Evolutionary conservation across 441 rosid genomes (phyloP), one percentile per base, ranked within the genome.

Genomic region (Biscutella laevigata): DNA sequence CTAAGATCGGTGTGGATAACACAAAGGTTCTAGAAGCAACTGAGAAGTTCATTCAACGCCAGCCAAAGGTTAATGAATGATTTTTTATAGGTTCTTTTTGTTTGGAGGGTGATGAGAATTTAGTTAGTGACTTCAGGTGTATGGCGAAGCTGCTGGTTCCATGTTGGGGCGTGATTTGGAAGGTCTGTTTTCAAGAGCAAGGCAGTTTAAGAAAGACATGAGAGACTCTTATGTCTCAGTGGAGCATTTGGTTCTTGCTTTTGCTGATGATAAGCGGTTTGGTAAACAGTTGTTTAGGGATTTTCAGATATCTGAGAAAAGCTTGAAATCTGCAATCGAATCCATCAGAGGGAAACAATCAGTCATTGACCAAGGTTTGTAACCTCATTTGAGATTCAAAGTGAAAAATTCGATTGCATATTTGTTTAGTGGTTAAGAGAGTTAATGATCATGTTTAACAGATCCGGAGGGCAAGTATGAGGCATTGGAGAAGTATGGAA

Each of bases 391-490:
- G 32, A 49, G 20, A 6, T 58, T 64, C n/a, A 17, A 16, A 10
- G 15, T 45, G 37, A 7, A 2, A 4, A 26, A 1, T 26, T 33
- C 0, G 13, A 33, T 33, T 17, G 19, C 3, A 4, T 46, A n/a
- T n/a, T n/a, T n/a, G n/a, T 30, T 6, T 28, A 16, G 9, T 55
- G 28, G 20, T 7, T 33, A 15, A 41, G 44, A 13, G 61, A 11
- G 22, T 47, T 65, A 11, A 29, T 43, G 14, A 8, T 52, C 6
- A 51, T 44, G 43, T 63, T 56, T 63, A 67, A 28, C 78, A 94
- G 99, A 88, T 71, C 97, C 97, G 48, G 99, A 94, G 68, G 97
- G 96, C 4, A 94, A 89, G 82, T 89, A 94, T 22, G 99, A 94
- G 79, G 87, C 96, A 38, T 46, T 94, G 42, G 97, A 86, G 63